Base-by-base conservation (phyloP, 2,329 filamentous ascomycete species). In the Alternaria triticina region DNA sequence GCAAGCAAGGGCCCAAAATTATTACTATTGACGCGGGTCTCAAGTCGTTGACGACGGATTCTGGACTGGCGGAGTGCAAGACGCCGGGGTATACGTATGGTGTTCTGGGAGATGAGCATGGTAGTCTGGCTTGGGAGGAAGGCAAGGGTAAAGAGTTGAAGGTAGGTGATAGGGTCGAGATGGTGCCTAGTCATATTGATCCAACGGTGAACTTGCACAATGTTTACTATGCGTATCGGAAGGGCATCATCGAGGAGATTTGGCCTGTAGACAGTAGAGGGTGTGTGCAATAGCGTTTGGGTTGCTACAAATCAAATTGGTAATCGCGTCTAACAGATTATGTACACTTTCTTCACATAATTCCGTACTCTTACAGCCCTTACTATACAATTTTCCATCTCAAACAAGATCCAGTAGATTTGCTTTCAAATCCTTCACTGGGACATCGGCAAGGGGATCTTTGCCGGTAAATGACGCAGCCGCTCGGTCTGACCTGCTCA, bases 161-260 rank as follows among this genome's bases (percentile, higher is more conserved):
- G 3, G 75, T 86, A 27, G 84, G 84, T 0, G 83, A 85, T 70
- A 73, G 82, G 5, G 79, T 86, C 11, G 83, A 85, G 73, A 85
- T 86, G 83, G 74, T 86, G 12, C 85, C 84, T 0, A 86, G 84
- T 67, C 85, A 86, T 70, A 86, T 86, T 59, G 85, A 86, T 68
- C 84, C 85, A 0, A 86, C 85, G 1, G 81, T 86, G 57, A 86
- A 86, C 62, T 69, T 86, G 59, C 83, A 85, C 65, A 83, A 86
- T 51, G 74, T 82, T 30, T 86, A 86, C 68, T 86, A 84, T 68
- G 84, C 83, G 3, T 73, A 86, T 70, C 78, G 84, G 5, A 78
- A 81, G 0, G 84, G 84, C 0, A 66, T 85, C 1, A 80, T 86
- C 63, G 80, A 85, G 66, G 84, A 86, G 67, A 84, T 86, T 22